Percentiles rank a stretch among this genome's conserved stretches.
Conservation (phyloP, 2,329 filamentous ascomycete species). For the Tolypocladium pustulatum region DNA sequence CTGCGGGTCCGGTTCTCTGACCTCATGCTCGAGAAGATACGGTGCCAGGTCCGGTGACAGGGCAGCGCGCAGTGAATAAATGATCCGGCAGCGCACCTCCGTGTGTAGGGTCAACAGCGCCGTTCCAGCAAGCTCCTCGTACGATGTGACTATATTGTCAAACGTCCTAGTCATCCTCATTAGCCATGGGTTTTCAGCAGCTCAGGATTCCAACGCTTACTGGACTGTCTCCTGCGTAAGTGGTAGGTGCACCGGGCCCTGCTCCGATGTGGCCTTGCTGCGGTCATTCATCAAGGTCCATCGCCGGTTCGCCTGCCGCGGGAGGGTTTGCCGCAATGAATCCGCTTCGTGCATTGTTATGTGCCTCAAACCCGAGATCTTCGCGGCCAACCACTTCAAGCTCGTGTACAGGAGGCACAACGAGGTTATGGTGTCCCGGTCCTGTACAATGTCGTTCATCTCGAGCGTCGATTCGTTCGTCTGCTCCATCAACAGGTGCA, state of each 20-base stretch:
- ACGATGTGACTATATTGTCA: slow-evolving; percentile 75
- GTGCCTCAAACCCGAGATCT: slow-evolving; percentile 69
- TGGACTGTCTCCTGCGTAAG: slow-evolving; percentile 76
- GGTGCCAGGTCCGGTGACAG: slow-evolving; percentile 50
- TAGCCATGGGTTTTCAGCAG: slow-evolving; percentile 6
- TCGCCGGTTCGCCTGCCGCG: slow-evolving; percentile 54
- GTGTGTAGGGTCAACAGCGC: slow-evolving; percentile 80
- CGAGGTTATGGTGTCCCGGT: slow-evolving; percentile 75
- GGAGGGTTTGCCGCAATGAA: slow-evolving; percentile 44
- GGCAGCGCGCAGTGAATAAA: slow-evolving; percentile 62
- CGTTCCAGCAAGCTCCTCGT: slow-evolving; percentile 67
- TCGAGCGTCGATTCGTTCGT: slow-evolving; percentile 54
- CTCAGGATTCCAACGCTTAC: slow-evolving; percentile 36
- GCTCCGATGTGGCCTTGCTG: slow-evolving; percentile 46
- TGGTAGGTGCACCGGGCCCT: slow-evolving; percentile 67
- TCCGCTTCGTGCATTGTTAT: slow-evolving; percentile 67
- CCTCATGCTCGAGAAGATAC: slow-evolving; percentile 59
- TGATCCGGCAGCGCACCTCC: slow-evolving; percentile 76
- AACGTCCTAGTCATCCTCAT: slow-evolving; percentile 49
- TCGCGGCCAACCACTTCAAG: slow-evolving; percentile 93
- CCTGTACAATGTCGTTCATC: slow-evolving; percentile 76
- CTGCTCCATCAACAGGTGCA: slow-evolving; percentile 43
- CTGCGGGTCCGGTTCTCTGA: slow-evolving; percentile 66
- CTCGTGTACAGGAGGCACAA: slow-evolving; percentile 89
- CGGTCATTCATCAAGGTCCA: slow-evolving; percentile 74